phyloP scores from a whole-genome alignment of 768 basidiomycete genomes.

The Naganishia vaughanmartiniae region DNA sequence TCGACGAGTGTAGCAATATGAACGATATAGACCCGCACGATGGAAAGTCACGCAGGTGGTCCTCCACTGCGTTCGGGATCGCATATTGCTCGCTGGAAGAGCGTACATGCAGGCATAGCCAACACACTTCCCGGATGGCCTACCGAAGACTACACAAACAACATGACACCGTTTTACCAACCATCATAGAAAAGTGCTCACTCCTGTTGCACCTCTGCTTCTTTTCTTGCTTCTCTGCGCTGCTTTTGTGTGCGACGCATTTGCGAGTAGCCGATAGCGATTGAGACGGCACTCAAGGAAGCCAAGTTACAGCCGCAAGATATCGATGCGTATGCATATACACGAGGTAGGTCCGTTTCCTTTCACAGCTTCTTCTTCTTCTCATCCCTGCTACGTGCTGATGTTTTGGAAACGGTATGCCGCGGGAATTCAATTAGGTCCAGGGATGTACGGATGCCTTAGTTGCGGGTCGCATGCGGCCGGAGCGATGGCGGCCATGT shows the following conservation, averaged over 20 bases:
- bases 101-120: too few relatives aligned
- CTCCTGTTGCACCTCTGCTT: too few relatives aligned
- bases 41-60: too few relatives aligned
- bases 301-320: constrained; percentile 63
- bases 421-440: constrained; percentile 15
- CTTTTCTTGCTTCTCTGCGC: neutral
- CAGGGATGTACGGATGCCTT: constrained; percentile 72
- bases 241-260: neutral
- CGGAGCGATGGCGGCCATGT: constrained; percentile 75
- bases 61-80: too few relatives aligned
- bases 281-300: constrained; percentile 65
- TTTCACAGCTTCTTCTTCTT: neutral
- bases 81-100: too few relatives aligned
- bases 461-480: constrained; percentile 75
- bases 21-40: too few relatives aligned
- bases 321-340: constrained; percentile 85
- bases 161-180: too few relatives aligned
- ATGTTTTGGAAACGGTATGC: neutral
- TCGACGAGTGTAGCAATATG: too few relatives aligned
- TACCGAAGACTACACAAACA: too few relatives aligned
- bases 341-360: constrained; percentile 66
- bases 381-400: neutral
- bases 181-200: too few relatives aligned
- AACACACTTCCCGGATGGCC: too few relatives aligned
- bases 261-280: constrained; percentile 65